Conservation (phyloP, 140 eudicot genomes). For the Ambrosia hybrid region DNA sequence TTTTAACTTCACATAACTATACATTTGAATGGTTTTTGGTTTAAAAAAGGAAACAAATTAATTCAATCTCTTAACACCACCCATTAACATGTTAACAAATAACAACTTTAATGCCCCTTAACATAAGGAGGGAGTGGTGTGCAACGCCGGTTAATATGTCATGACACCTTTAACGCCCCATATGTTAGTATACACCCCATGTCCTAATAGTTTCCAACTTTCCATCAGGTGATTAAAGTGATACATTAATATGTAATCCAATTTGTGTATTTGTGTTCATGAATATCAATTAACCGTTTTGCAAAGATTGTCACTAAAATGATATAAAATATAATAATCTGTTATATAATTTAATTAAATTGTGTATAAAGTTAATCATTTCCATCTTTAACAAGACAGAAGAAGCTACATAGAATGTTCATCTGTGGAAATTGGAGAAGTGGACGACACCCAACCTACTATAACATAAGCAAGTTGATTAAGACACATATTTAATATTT, state of each 20-base stretch:
- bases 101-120: no score
- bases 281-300: not conserved
- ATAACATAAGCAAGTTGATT: not conserved
- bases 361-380: not conserved
- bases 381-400: not conserved
- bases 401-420: not conserved
- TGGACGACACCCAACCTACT: slow-evolving; percentile 10
- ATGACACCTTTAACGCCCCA: no score
- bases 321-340: not conserved
- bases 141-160: no score
- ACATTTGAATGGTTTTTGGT: no score
- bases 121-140: no score
- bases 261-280: not conserved
- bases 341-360: not conserved
- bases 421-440: slow-evolving; percentile 1
- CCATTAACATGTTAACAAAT: no score
- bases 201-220: no score
- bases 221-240: not conserved
- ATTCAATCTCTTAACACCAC: no score
- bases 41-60: no score
- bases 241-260: not conserved
- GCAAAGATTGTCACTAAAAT: not conserved
- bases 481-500: no score
- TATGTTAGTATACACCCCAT: no score
- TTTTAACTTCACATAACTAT: no score